phyloP scores from a whole-genome alignment of 2,329 filamentous ascomycete species.

The Chaetomiaceae sp. region DNA sequence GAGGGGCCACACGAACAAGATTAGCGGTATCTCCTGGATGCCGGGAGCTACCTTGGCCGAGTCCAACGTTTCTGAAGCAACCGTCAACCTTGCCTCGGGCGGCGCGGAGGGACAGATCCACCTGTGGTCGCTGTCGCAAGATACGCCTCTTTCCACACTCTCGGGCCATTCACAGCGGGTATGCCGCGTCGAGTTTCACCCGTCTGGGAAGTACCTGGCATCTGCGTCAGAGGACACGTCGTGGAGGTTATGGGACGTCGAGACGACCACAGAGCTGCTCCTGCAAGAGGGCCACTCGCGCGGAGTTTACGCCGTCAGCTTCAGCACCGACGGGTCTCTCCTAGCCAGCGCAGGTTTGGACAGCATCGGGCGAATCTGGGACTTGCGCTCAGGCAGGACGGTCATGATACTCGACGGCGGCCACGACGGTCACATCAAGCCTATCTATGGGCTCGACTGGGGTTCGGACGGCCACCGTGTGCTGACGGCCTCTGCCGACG shows the following conservation, averaged over 20 bases:
- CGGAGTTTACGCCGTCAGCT: constrained; percentile 84
- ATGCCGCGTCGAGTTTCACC: constrained; percentile 90
- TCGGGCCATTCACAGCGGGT: constrained; percentile 82
- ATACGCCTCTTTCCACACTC: constrained; percentile 78
- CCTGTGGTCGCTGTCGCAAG: constrained; percentile 83
- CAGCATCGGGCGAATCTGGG: constrained; percentile 93
- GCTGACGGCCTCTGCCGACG: constrained; percentile 86
- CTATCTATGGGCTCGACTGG: constrained; percentile 93
- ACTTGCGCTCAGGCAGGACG: constrained; percentile 84
- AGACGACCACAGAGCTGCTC: constrained; percentile 76
- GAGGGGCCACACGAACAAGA: constrained; percentile 80
- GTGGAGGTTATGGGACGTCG: constrained; percentile 94
- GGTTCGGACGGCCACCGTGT: constrained; percentile 85
- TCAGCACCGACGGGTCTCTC: constrained; percentile 87
- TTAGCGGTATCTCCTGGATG: constrained; percentile 87
- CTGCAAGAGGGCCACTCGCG: constrained; percentile 93
- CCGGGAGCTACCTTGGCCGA: constrained; percentile 73
- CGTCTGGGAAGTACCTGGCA: constrained; percentile 81
- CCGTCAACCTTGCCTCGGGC: constrained; percentile 83
- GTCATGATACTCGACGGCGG: constrained; percentile 94
- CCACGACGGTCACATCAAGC: constrained; percentile 74
- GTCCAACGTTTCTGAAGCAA: constrained; percentile 64
- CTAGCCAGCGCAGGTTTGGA: constrained; percentile 90
- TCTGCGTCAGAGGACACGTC: constrained; percentile 95
- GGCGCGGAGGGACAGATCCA: constrained; percentile 84